Base-by-base conservation (phyloP, 2,329 filamentous ascomycete genomes). In the Aspergillus vadensis region DNA sequence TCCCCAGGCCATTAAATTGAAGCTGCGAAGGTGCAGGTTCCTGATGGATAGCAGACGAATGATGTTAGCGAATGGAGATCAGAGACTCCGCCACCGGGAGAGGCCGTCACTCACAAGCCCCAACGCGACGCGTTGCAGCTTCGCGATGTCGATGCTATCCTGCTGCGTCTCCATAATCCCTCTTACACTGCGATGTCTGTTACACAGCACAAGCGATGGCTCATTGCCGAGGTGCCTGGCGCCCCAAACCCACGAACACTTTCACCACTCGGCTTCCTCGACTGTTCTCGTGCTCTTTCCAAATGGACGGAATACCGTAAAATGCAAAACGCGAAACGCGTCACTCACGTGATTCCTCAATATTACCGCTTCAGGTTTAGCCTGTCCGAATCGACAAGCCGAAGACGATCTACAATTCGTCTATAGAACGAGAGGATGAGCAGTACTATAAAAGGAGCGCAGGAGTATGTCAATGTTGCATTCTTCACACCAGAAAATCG, bases 91-190 rank as follows among this genome's bases (percentile, higher is more conserved):
- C 69, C 66, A 67, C 69, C 67, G 70, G 68, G 25, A 41, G 41
- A 53, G 67, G 61, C 55, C 65, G 67, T 62, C 63, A 74, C 76
- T 70, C 70, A 79, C 70, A 66, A 74, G 67, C 21, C 74, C 74
- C 64, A 79, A 69, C 68, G 76, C 77, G 69, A 73, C 72, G 67
- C 74, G 75, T 75, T 77, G 75, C 61, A 79, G 63, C 62, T 72
- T 71, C 55, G 67, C 70, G 41, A 79, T 72, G 57, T 79, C 77
- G 60, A 79, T 68, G 57, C 77, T 79, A 60, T 78, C 74, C 32
- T 73, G 70, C 55, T 78, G 75, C 6, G 74, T 77, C 58, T 77
- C 75, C 75, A 77, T 77, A 21, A 25, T 62, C 38, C n/a, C 39
- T 49, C 44, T 54, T 58, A 55, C 19, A 43, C 54, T 39, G 39